Conservation (phyloP, 306 rosid species). For the Echinosophora koreensis region DNA sequence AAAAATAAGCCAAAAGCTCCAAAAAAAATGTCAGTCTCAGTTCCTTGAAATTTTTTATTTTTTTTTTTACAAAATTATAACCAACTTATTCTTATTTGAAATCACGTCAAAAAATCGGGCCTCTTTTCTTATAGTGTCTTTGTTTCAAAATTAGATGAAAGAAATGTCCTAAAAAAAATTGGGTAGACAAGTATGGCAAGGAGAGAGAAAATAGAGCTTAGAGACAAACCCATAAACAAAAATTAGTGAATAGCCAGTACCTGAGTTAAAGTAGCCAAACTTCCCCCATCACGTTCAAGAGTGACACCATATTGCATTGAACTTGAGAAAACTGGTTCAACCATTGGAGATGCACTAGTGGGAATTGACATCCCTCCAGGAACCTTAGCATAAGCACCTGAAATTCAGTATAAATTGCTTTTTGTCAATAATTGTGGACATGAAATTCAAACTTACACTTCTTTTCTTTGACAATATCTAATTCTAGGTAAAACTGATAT, state of each 20-base stretch:
- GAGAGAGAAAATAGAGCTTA: background rate
- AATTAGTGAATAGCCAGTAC: slow-evolving; percentile 43
- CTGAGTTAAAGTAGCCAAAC: slow-evolving; percentile 63
- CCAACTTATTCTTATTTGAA: background rate
- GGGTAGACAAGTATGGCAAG: slow-evolving; percentile 14
- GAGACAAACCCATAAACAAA: slow-evolving; percentile 35
- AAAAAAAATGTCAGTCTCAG: no score
- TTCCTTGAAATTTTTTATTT: background rate
- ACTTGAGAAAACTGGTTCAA: slow-evolving; percentile 64
- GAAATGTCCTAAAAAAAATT: background rate
- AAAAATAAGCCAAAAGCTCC: background rate
- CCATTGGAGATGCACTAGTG: slow-evolving; percentile 59
- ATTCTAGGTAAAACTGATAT: slow-evolving; percentile 23
- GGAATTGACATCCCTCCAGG: slow-evolving; percentile 67
- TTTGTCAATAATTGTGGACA: slow-evolving; percentile 32
- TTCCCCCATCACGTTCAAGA: slow-evolving; percentile 75
- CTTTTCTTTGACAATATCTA: slow-evolving; percentile 8
- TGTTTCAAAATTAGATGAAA: background rate
- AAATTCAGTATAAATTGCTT: slow-evolving; percentile 27
- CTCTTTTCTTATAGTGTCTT: background rate
- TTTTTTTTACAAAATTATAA: no score
- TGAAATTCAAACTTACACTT: slow-evolving; percentile 29
- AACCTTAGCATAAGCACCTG: slow-evolving; percentile 75
- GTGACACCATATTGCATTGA: slow-evolving; percentile 64
- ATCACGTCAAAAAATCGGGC: background rate